These are phyloP conservation scores for Globisporangium solare DNA, from an alignment of 352 stramenopile genomes.

Conservation along the genomic window DNA sequence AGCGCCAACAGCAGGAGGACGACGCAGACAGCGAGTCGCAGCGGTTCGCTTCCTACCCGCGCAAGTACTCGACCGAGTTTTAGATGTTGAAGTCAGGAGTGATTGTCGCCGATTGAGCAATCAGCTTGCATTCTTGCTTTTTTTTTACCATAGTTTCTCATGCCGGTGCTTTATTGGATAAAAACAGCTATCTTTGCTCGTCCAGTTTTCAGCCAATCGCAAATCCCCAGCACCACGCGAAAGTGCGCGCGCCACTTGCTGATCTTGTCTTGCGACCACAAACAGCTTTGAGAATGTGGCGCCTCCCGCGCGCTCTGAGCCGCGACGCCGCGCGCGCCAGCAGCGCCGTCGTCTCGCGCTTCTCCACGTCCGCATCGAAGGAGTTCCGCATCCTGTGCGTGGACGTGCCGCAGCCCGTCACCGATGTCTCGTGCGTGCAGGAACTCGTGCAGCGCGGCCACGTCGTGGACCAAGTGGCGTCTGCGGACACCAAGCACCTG, in stretches of 20 bases:
- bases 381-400: slow-evolving; percentile 57
- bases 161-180: not conserved
- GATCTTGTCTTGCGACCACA: not conserved
- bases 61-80: slow-evolving; percentile 50
- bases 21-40: not conserved
- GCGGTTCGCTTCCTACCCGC: slow-evolving; percentile 15
- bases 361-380: slow-evolving; percentile 12
- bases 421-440: slow-evolving; percentile 51
- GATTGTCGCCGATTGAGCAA: not conserved
- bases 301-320: slow-evolving; percentile 6
- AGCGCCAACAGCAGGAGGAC: not conserved
- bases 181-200: not conserved
- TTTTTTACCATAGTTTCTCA: not conserved
- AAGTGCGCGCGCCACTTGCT: not conserved
- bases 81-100: slow-evolving; percentile 8
- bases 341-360: slow-evolving; percentile 4
- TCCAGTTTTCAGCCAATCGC: not conserved
- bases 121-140: not conserved
- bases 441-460: slow-evolving; percentile 72
- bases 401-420: slow-evolving; percentile 41
- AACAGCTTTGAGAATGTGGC: slow-evolving; percentile 7
- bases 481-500: slow-evolving; percentile 23
- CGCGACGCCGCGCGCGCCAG: slow-evolving; percentile 3
- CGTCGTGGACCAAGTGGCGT: slow-evolving; percentile 42
- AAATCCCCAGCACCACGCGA: not conserved